Percentiles rank a stretch among this genome's conserved stretches.
Evolutionary conservation across 2,329 filamentous ascomycete species (phyloP).

Genomic region (Aspergillus fumigatus): DNA sequence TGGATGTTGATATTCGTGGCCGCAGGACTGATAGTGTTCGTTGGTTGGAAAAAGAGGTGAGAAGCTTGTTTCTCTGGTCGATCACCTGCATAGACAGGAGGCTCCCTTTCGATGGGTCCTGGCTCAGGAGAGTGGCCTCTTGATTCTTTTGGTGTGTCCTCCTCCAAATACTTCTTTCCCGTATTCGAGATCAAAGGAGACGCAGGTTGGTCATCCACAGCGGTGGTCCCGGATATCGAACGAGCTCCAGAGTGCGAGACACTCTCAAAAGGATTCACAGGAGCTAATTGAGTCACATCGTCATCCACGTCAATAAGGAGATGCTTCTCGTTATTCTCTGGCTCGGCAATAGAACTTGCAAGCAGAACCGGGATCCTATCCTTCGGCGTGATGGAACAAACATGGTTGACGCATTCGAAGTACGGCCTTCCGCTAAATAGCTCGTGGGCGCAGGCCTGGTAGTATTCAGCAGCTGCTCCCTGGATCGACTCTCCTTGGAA

Average conservation of each 20-base stretch:
- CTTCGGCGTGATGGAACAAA: slow-evolving; percentile 35
- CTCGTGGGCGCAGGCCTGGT: slow-evolving; percentile 44
- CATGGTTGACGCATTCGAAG: slow-evolving; percentile 43
- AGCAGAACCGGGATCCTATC: slow-evolving; percentile 14
- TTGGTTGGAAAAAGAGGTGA: slow-evolving; percentile 11
- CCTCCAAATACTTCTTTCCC: background rate
- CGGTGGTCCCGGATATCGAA: background rate
- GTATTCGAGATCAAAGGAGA: background rate
- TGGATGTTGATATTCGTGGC: slow-evolving; percentile 10
- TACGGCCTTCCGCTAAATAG: slow-evolving; percentile 38
- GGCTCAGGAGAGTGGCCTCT: background rate
- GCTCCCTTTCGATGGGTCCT: background rate
- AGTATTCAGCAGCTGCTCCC: slow-evolving; percentile 39
- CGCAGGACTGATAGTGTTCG: slow-evolving; percentile 9
- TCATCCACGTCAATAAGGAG: slow-evolving; percentile 20
- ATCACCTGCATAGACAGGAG: background rate
- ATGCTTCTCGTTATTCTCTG: background rate
- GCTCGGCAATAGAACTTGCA: background rate
- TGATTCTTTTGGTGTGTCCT: background rate
- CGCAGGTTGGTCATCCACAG: slow-evolving; percentile 1
- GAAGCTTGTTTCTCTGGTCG: slow-evolving; percentile 2
- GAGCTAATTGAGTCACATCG: background rate
- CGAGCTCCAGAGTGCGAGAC: background rate
- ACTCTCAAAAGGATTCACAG: background rate
- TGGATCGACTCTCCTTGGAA: slow-evolving; percentile 24